Percentiles rank a stretch among this genome's conserved stretches.
Evolutionary conservation across 441 rosid genomes (phyloP).

Genomic region (Rhodomyrtus psidioides): DNA sequence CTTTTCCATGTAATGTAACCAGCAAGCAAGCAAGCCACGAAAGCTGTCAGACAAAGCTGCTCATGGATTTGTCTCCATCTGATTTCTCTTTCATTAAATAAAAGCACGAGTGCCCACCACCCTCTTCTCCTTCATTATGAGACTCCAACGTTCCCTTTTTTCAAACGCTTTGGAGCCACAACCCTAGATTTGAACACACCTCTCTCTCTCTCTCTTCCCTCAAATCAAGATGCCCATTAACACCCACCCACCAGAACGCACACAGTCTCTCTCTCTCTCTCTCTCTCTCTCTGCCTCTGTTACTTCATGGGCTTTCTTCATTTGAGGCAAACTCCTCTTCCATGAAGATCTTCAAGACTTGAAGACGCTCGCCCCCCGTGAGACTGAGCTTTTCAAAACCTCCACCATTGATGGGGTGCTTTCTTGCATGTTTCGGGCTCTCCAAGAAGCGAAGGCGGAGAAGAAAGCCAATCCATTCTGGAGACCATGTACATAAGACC

Average conservation of each 20-base stretch:
- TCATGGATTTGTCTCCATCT: not conserved
- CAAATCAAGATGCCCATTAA: not conserved
- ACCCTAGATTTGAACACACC: not conserved
- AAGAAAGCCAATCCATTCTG: constrained; percentile 32
- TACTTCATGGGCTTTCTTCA: not conserved
- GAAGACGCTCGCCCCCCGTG: not conserved
- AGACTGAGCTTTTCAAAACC: not conserved
- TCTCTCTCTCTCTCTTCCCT: not conserved
- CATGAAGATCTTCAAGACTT: not conserved
- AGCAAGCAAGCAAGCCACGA: not conserved
- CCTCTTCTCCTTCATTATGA: not conserved
- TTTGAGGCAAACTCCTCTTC: not conserved
- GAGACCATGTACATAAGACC: constrained; percentile 35
- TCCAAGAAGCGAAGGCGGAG: constrained; percentile 51
- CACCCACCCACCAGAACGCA: not conserved
- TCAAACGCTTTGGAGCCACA: not conserved
- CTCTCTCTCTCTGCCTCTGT: not conserved
- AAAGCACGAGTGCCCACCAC: not conserved
- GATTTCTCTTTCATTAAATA: not conserved
- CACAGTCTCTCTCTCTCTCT: not conserved
- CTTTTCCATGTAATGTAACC: not conserved
- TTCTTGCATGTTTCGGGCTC: constrained; percentile 66
- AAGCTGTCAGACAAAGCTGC: not conserved
- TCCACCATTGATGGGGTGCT: constrained; percentile 40
- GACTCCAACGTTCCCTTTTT: not conserved